A percentile compares a stretch with the other conserved stretches of the same genome.
phyloP scores from a whole-genome alignment of 2,329 filamentous ascomycete genomes.

The Diaporthe sp. region DNA sequence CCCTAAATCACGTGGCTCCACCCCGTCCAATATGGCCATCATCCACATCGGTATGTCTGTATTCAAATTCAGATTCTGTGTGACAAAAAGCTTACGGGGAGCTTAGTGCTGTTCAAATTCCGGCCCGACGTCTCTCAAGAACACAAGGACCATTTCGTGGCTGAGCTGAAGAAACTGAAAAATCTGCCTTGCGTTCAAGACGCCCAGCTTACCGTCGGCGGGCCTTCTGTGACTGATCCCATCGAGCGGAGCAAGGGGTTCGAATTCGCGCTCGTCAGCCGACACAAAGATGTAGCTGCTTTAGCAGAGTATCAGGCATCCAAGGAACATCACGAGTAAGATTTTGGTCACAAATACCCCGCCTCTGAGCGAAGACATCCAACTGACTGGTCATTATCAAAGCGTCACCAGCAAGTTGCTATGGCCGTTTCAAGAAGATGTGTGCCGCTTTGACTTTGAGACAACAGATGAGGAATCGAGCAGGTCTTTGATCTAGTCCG shows the following conservation, averaged over 20 bases:
- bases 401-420: slow-evolving; percentile 66
- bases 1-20: not conserved
- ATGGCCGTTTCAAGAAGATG: slow-evolving; percentile 67
- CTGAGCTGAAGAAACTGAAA: slow-evolving; percentile 64
- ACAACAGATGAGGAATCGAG: slow-evolving; percentile 57
- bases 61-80: too few species aligned
- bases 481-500: slow-evolving; percentile 42
- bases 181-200: slow-evolving; percentile 62
- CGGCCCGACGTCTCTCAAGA: slow-evolving; percentile 55
- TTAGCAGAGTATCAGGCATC: slow-evolving; percentile 67
- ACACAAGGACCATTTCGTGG: slow-evolving; percentile 61
- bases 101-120: slow-evolving; percentile 66
- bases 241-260: slow-evolving; percentile 67
- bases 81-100: not conserved
- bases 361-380: not conserved
- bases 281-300: slow-evolving; percentile 60
- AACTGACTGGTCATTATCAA: not conserved
- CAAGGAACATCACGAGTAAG: slow-evolving; percentile 64
- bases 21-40: not conserved
- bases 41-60: slow-evolving; percentile 14
- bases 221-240: slow-evolving; percentile 66
- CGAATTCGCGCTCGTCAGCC: slow-evolving; percentile 66
- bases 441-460: slow-evolving; percentile 69
- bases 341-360: not conserved
- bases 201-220: slow-evolving; percentile 64